phyloP scores from a whole-genome alignment of 1,139 yeast genomes.

The Komagataea norvegica region DNA sequence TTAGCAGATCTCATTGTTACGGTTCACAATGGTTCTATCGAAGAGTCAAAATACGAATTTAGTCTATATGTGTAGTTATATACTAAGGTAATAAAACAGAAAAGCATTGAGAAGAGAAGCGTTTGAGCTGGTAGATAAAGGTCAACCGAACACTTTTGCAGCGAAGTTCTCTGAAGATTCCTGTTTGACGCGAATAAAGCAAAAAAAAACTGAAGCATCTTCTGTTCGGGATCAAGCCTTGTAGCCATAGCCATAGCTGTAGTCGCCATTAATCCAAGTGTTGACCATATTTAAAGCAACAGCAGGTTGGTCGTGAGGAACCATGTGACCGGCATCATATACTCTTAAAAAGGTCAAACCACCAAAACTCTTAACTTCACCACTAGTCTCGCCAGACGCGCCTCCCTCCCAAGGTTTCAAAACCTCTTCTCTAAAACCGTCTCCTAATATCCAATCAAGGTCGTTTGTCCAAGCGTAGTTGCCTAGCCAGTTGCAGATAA shows the following conservation, averaged over 20 bases:
- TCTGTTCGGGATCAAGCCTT: no score
- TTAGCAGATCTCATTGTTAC: no score
- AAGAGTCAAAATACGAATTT: no score
- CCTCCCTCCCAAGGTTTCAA: conserved; percentile 39
- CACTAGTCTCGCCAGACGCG: conserved; percentile 41
- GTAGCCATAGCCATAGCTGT: conserved; percentile 24
- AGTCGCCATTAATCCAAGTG: conserved; percentile 58
- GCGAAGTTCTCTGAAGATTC: no score
- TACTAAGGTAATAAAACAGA: no score
- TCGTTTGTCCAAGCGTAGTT: conserved; percentile 73
- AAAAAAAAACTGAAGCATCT: background rate
- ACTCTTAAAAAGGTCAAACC: conserved; percentile 53
- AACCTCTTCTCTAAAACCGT: conserved; percentile 34
- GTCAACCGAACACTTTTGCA: no score
- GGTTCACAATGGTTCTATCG: no score
- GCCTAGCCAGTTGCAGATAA: conserved; percentile 88
- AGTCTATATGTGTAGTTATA: no score
- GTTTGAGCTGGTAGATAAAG: no score
- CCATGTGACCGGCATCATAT: conserved; percentile 66
- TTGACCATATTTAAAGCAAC: conserved; percentile 65
- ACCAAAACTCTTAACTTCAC: conserved; percentile 48
- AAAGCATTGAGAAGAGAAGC: no score
- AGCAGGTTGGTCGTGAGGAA: conserved; percentile 72
- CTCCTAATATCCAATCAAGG: conserved; percentile 57
- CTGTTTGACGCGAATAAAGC: no score